Percentiles rank a stretch among this genome's conserved stretches.
phyloP scores from a whole-genome alignment of 1,139 yeast species.

The Taiozyma onychis region DNA sequence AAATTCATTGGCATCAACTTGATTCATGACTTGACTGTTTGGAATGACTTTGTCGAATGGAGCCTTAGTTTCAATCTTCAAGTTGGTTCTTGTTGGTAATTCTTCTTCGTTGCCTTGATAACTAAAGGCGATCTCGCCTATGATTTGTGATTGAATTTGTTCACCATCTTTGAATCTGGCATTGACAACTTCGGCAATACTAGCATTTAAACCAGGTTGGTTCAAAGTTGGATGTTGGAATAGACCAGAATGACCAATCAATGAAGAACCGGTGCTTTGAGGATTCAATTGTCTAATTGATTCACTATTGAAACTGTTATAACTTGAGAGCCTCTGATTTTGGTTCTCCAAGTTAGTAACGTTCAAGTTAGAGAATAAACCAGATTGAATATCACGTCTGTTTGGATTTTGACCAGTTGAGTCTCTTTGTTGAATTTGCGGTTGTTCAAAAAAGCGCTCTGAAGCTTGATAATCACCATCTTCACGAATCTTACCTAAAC shows the following conservation, averaged over 20 bases:
- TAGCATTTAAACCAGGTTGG: conserved; percentile 63
- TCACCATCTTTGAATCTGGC: conserved; percentile 67
- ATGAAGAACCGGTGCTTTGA: conserved; percentile 33
- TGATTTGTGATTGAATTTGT: conserved; percentile 49
- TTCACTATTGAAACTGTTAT: conserved; percentile 19
- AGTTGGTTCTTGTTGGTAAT: conserved; percentile 30
- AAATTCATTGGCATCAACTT: conserved; percentile 27
- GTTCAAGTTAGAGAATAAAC: conserved; percentile 46
- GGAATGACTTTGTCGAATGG: conserved; percentile 31
- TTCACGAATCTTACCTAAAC: conserved; percentile 21
- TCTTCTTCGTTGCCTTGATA: conserved; percentile 37
- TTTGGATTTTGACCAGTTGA: conserved; percentile 17
- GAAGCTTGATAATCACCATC: conserved; percentile 13
- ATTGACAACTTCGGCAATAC: conserved; percentile 77
- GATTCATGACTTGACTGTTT: conserved; percentile 32
- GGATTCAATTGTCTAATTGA: conserved; percentile 28
- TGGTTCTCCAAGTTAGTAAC: conserved; percentile 29
- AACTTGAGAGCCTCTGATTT: conserved; percentile 20
- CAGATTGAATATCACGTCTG: conserved; percentile 48
- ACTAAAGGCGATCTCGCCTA: conserved; percentile 79
- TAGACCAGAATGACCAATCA: conserved; percentile 24
- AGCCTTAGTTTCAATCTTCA: conserved; percentile 27
- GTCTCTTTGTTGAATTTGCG: not conserved
- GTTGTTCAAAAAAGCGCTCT: conserved; percentile 10
- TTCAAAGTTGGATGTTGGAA: conserved; percentile 52